Percentiles rank a stretch among this genome's conserved stretches.
Evolutionary conservation across 805 yeast species (phyloP).

Genomic region (Ogataea methylovora): DNA sequence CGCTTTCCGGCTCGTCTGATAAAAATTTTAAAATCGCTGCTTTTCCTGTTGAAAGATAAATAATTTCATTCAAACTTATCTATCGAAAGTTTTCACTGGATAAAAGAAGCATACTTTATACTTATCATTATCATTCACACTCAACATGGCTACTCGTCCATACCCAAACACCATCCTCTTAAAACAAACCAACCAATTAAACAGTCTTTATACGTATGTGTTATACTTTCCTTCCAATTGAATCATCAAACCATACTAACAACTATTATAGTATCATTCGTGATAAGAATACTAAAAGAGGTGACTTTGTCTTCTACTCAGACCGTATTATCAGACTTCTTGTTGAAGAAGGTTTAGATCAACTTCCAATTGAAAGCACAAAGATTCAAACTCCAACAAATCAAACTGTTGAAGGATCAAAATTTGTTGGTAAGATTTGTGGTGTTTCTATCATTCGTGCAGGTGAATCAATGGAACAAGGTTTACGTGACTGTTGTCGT

Average conservation of each 20-base stretch:
- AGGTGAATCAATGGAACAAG: constrained; percentile 99
- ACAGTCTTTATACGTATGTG: constrained; percentile 55
- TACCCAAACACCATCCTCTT: constrained; percentile 60
- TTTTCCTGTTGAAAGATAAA: no score
- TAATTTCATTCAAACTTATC: no score
- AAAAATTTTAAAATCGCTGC: no score
- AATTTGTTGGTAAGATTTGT: constrained; percentile 86
- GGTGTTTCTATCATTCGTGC: constrained; percentile 98
- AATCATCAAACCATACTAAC: neutral
- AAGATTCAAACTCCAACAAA: constrained; percentile 73
- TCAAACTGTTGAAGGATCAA: constrained; percentile 63
- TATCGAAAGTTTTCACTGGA: no score
- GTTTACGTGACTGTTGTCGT: constrained; percentile 93
- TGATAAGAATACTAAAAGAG: constrained; percentile 69
- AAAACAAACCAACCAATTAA: constrained; percentile 84
- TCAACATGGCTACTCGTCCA: neutral
- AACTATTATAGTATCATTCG: constrained; percentile 62
- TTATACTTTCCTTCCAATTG: no score
- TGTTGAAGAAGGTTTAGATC: constrained; percentile 94
- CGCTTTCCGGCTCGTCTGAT: no score
- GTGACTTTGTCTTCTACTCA: constrained; percentile 91
- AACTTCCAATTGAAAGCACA: constrained; percentile 74
- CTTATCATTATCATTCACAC: no score
- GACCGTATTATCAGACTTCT: constrained; percentile 89
- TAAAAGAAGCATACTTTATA: no score